Percentiles rank a stretch among this genome's conserved stretches.
phyloP scores from a whole-genome alignment of 208 protist species.

The Leishmania tropica region DNA sequence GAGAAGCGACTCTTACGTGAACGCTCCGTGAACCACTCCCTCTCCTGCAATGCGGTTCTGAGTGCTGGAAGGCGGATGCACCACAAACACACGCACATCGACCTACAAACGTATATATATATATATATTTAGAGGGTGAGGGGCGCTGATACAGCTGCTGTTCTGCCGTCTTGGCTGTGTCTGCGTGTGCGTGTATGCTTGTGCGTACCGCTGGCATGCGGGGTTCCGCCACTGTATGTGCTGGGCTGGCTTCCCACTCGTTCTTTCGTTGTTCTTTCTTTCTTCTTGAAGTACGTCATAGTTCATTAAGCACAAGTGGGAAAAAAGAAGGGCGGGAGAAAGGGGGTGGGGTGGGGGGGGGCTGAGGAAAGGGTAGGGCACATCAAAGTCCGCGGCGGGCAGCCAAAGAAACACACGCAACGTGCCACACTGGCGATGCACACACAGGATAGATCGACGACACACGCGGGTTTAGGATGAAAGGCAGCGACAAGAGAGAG shows the following conservation, averaged over 20 bases:
- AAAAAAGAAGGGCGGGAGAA: not conserved
- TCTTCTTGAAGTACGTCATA: not conserved
- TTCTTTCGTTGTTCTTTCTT: not conserved
- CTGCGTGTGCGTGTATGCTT: not conserved
- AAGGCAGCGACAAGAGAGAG: not conserved
- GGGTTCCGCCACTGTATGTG: not conserved
- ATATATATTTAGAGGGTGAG: not conserved
- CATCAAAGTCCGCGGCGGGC: not conserved
- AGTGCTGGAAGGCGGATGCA: not conserved
- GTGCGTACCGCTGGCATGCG: not conserved
- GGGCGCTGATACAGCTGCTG: not conserved
- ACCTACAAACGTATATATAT: no score
- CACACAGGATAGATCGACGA: not conserved
- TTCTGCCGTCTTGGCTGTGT: not conserved
- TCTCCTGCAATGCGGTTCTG: not conserved
- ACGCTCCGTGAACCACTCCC: not conserved
- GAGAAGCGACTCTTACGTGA: not conserved
- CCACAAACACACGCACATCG: not conserved
- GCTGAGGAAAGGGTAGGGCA: not conserved
- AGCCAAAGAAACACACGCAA: not conserved
- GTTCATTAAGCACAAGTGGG: not conserved
- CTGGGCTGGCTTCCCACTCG: not conserved
- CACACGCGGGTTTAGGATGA: not conserved
- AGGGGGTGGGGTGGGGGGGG: not conserved
- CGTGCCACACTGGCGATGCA: not conserved